Evolutionary conservation across 2,329 filamentous ascomycete genomes (phyloP).

Genomic region (Ramichloridium luteum): DNA sequence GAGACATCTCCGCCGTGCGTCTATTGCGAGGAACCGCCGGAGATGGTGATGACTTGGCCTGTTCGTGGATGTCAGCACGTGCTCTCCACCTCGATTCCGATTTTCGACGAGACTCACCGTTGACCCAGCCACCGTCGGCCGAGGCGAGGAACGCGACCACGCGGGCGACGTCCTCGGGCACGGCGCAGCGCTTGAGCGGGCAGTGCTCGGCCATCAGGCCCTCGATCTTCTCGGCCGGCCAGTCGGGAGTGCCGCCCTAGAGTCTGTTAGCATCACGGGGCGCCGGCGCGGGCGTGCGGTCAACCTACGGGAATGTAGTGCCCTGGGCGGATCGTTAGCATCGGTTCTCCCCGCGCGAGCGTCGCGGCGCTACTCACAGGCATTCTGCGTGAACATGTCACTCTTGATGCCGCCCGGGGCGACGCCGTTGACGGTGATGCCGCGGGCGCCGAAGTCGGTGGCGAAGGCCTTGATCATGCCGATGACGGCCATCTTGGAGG

Average conservation of each 20-base stretch:
- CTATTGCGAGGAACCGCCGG: constrained; percentile 30
- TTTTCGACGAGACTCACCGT: constrained; percentile 21
- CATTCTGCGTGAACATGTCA: constrained; percentile 55
- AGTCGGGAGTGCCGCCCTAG: constrained; percentile 37
- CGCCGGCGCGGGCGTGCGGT: too few relatives aligned
- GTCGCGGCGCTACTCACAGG: constrained; percentile 14
- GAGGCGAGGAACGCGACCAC: constrained; percentile 29
- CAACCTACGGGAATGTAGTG: constrained; percentile 39
- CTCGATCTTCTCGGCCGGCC: constrained; percentile 39
- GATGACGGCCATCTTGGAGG: constrained; percentile 60
- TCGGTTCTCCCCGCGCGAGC: not conserved
- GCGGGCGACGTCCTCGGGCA: constrained; percentile 33
- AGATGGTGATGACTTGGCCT: constrained; percentile 33
- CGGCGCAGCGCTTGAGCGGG: constrained; percentile 37
- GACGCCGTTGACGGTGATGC: constrained; percentile 61
- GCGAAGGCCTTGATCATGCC: constrained; percentile 61
- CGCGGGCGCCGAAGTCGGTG: constrained; percentile 55
- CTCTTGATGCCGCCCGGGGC: constrained; percentile 62
- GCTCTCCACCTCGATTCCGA: too few relatives aligned
- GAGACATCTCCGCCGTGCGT: constrained; percentile 2
- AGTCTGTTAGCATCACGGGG: too few relatives aligned
- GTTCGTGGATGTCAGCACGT: too few relatives aligned
- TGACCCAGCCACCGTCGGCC: constrained; percentile 30
- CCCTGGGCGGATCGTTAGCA: too few relatives aligned
- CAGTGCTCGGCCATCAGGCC: constrained; percentile 38